Base-by-base conservation (phyloP, 148 eudicot genomes). In the Spergularia bocconei region DNA sequence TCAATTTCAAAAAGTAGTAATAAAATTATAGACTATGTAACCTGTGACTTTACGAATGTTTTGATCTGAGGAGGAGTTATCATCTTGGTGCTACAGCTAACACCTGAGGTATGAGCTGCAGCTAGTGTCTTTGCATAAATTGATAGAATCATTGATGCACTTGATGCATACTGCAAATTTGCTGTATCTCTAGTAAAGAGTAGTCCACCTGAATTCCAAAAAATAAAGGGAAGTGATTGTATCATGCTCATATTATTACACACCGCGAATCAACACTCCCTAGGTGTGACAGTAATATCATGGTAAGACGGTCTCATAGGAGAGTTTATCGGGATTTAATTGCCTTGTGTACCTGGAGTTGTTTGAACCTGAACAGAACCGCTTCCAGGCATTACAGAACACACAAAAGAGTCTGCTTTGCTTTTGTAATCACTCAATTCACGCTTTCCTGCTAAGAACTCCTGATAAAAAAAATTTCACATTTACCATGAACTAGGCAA, bases 11-110 rank as follows among this genome's bases (percentile, higher is more conserved):
- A 29, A 29, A 29, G 36, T 23, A 23, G 25, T 23, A 23, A 23
- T 23, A 23, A 19, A 5, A n/a, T 17, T 6, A 12, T 4, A 16
- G 2, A 38, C 13, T 58, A 70, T n/a, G 4, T 20, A 10, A 91
- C 97, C 97, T 93, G 98, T 77, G 91, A 88, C 77, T 88, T 89
- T 14, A 94, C 88, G 20, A 89, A 91, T 39, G 84, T 72, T 53
- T 62, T 84, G 78, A 93, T 85, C 41, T 83, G 79, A 17, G 97
- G 84, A 44, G 79, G 73, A 21, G 91, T 57, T 75, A 93, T 84
- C 39, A 67, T 82, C 5, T 21, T 57, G 33, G 90, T 84, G 62
- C 91, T 92, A 74, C 98, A 93, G 60, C 88, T 86, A 73, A 93
- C 82, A 51, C 82, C 83, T 4, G 76, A 47, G 33, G 75, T 61